phyloP scores from a whole-genome alignment of 1,139 yeast species.

The Blastobotrys illinoisensis region DNA sequence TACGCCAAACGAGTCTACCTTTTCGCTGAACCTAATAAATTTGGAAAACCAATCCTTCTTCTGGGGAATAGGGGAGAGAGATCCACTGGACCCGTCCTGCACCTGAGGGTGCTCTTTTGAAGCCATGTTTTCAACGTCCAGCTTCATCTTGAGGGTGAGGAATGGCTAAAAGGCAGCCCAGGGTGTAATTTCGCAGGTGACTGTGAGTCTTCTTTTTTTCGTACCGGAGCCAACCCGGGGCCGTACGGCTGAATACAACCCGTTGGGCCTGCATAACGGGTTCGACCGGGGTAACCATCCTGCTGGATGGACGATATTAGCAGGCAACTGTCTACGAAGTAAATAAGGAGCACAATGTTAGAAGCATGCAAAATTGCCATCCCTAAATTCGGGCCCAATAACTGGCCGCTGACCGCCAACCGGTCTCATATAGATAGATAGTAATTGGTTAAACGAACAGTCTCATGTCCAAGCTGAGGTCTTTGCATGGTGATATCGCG shows the following conservation, averaged over 20 bases:
- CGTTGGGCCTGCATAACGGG: neutral
- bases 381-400: too few species aligned
- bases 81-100: neutral
- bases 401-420: neutral
- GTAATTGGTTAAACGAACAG: too few species aligned
- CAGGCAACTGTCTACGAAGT: too few species aligned
- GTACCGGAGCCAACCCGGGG: neutral
- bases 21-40: slow-evolving; percentile 30
- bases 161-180: neutral
- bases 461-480: too few species aligned
- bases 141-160: neutral
- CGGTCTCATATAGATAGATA: neutral
- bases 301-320: too few species aligned
- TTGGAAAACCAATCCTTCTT: slow-evolving; percentile 16
- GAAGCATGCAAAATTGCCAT: too few species aligned
- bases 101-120: neutral
- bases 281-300: neutral
- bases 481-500: neutral
- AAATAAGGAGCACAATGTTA: too few species aligned
- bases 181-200: neutral
- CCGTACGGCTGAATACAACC: neutral
- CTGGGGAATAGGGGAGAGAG: neutral
- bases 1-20: slow-evolving; percentile 51
- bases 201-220: neutral
- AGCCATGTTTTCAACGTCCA: neutral